phyloP scores from a whole-genome alignment of 257 asterid species.

The Ilex asprella region DNA sequence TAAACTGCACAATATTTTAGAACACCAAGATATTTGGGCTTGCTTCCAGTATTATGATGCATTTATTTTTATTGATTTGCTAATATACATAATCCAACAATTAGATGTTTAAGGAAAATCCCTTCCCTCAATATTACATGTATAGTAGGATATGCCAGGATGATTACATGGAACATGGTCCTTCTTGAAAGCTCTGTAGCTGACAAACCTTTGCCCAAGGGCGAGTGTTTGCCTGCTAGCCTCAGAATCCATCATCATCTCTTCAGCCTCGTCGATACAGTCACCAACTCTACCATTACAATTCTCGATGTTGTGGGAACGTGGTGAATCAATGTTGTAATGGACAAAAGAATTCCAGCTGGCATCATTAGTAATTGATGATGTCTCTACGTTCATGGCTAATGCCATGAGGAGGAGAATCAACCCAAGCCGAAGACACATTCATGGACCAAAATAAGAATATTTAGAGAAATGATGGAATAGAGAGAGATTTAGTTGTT shows the following conservation, averaged over 20 bases:
- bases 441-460: not conserved
- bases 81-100: too few species aligned
- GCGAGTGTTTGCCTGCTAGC: not conserved
- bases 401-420: not conserved
- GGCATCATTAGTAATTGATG: not conserved
- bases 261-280: not conserved
- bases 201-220: not conserved
- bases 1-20: too few species aligned
- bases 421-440: not conserved
- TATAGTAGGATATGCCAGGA: not conserved
- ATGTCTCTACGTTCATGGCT: not conserved
- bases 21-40: too few species aligned
- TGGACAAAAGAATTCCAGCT: not conserved
- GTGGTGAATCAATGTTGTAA: not conserved
- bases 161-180: not conserved
- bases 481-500: not conserved
- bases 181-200: not conserved
- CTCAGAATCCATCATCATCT: not conserved
- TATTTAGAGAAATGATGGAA: too few species aligned
- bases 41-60: too few species aligned
- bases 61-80: too few species aligned
- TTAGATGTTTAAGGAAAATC: not conserved
- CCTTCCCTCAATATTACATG: not conserved
- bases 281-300: not conserved
- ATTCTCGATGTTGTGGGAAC: not conserved